These are phyloP conservation scores for Cordyceps pruinosa DNA, from an alignment of 2,329 filamentous ascomycete species.

Conservation along the genomic window DNA sequence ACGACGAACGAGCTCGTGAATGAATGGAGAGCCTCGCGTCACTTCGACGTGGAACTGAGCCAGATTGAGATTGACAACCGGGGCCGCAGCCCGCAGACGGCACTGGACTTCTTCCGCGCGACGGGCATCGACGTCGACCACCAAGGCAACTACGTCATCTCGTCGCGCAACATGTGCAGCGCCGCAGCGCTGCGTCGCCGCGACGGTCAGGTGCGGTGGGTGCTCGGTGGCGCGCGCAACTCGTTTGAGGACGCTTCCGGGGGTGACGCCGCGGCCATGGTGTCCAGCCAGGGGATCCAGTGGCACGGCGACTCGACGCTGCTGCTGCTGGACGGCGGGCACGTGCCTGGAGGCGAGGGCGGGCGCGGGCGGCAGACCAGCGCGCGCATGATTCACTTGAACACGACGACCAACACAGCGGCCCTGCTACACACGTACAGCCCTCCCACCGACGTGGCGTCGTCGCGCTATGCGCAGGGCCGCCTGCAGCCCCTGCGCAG, in stretches of 20 bases:
- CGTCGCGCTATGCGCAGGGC: slow-evolving; percentile 37
- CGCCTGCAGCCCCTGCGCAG: slow-evolving; percentile 44
- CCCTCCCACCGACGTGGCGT: slow-evolving; percentile 37
- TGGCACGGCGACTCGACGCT: slow-evolving; percentile 39
- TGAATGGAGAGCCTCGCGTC: slow-evolving; percentile 33
- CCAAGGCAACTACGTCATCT: slow-evolving; percentile 45
- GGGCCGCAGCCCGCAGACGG: slow-evolving; percentile 17
- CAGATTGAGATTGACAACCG: slow-evolving; percentile 15
- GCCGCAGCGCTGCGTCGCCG: slow-evolving; percentile 37
- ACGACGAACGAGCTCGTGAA: slow-evolving; percentile 41
- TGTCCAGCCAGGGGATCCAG: slow-evolving; percentile 29
- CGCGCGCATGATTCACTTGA: slow-evolving; percentile 39
- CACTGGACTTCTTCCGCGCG: slow-evolving; percentile 53
- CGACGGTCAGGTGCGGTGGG: slow-evolving; percentile 34
- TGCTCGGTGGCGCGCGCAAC: slow-evolving; percentile 42
- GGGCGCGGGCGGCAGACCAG: slow-evolving; percentile 21
- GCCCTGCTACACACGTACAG: slow-evolving; percentile 38
- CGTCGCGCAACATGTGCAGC: slow-evolving; percentile 40
- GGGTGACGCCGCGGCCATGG: slow-evolving; percentile 51
- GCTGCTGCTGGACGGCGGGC: slow-evolving; percentile 33
- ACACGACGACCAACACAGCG: slow-evolving; percentile 36
- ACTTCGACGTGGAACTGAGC: slow-evolving; percentile 20
- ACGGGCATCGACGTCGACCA: slow-evolving; percentile 49
- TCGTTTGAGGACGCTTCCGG: slow-evolving; percentile 46
- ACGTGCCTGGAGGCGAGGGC: slow-evolving; percentile 9